A percentile compares a stretch with the other conserved stretches of the same genome.
Conservation (phyloP, 2,329 filamentous ascomycete genomes). For the Volutella citrinella region DNA sequence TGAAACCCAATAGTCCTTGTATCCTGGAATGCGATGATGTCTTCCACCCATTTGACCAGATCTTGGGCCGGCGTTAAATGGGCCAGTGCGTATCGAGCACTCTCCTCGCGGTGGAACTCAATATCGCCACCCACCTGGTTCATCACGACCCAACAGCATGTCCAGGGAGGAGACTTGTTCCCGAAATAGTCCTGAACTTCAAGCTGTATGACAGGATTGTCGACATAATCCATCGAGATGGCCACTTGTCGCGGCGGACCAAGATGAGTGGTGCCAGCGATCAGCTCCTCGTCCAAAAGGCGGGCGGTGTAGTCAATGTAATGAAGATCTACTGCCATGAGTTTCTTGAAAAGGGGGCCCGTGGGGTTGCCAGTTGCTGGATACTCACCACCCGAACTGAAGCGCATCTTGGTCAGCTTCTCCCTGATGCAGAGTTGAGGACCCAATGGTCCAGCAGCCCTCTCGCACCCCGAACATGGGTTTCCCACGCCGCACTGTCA, state of each 20-base stretch:
- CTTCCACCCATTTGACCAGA: conserved; percentile 23
- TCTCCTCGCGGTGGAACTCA: conserved; percentile 24
- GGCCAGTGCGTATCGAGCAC: conserved; percentile 23
- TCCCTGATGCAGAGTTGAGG: conserved; percentile 23
- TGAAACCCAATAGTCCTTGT: conserved; percentile 24
- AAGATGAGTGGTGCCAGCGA: conserved; percentile 26
- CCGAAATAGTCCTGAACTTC: conserved; percentile 26
- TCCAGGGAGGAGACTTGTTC: conserved; percentile 19
- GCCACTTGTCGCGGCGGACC: conserved; percentile 23
- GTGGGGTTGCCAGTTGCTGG: no score
- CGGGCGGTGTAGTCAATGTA: conserved; percentile 27
- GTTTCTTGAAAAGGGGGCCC: no score
- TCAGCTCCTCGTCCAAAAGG: conserved; percentile 24
- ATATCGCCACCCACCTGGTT: conserved; percentile 24
- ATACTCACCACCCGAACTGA: conserved; percentile 23
- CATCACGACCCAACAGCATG: conserved; percentile 27
- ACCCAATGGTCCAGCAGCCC: conserved; percentile 23
- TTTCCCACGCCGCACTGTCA: conserved; percentile 22
- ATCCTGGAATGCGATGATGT: conserved; percentile 21
- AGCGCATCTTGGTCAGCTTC: conserved; percentile 26
- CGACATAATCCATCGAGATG: conserved; percentile 24
- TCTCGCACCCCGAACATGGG: conserved; percentile 22
- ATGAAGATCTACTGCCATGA: conserved; percentile 27
- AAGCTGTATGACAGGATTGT: conserved; percentile 21
- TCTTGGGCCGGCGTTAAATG: conserved; percentile 19